Evolutionary conservation across 176 grass and related monocot species (phyloP), one percentile per base, ranked within the genome.

Genomic region (Melocanna baccifera): DNA sequence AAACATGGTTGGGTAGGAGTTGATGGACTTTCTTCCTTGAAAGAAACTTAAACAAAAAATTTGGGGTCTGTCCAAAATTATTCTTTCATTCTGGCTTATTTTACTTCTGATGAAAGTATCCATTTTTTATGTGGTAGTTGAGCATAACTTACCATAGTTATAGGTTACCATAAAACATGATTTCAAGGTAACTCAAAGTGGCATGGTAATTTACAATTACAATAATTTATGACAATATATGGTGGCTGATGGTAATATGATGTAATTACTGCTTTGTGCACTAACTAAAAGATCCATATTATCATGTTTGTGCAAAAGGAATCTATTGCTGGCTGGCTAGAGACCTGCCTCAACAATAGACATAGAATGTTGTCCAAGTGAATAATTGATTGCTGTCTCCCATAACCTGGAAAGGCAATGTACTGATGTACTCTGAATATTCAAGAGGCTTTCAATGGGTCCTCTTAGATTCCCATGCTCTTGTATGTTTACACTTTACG

Each of bases 41-140:
- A 85, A 86, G 71, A 41, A 75, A 42, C 69, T 45, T 86, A 46
- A 51, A 22, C 4, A 12, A 22, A 74, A 74, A 51, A 30, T 73
- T 32, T 30, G 7, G n/a, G 3, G 16, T 73, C n/a, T 37, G 51
- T 36, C 20, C 1, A 66, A 57, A 28, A 40, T 58, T 23, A 57
- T n/a, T 57, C 8, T 77, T 18, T 79, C 46, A 19, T 61, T 26
- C 32, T 8, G 26, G 46, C 28, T 56, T 78, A 13, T n/a, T 25
- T 61, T 61, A 59, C 26, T 36, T 67, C 15, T 53, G 43, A 58
- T 20, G n/a, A 14, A 52, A 52, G 34, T 75, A 29, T 55, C 23
- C 18, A 18, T 39, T 58, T 58, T 46, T 30, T 46, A 20, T 79
- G 5, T 63, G 57, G 56, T n/a, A 42, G 7, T 67, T 13, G 53